phyloP scores from a whole-genome alignment of 306 rosid genomes.

The Lotus japonicus region DNA sequence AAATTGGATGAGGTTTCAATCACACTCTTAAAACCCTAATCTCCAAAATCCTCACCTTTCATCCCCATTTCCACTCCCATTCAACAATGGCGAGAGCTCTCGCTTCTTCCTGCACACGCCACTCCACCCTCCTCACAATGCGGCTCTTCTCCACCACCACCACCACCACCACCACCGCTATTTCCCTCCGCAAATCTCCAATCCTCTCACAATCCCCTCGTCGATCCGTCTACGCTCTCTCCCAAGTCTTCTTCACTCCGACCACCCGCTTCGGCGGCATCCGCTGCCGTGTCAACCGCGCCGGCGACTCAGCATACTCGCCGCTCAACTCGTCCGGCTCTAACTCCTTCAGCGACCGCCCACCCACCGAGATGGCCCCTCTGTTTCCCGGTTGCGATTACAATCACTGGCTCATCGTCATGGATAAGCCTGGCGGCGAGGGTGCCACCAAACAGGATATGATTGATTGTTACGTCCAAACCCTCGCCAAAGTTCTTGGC shows the following conservation, averaged over 20 bases:
- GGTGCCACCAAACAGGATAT: constrained; percentile 73
- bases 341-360: constrained; percentile 72
- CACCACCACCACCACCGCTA: neutral
- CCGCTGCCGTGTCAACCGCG: constrained; percentile 64
- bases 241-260: constrained; percentile 28
- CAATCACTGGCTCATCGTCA: constrained; percentile 92
- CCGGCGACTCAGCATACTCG: constrained; percentile 70
- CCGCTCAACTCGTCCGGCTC: constrained; percentile 67
- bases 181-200: neutral
- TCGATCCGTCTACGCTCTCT: constrained; percentile 25
- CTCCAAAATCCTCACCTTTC: neutral
- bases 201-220: neutral
- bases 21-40: constrained; percentile 7
- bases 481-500: constrained; percentile 70
- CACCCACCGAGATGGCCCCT: constrained; percentile 95
- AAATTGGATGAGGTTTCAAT: too few species aligned
- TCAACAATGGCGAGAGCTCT: constrained; percentile 24
- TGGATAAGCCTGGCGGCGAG: constrained; percentile 92
- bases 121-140: constrained; percentile 12
- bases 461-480: constrained; percentile 74
- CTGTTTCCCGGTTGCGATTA: constrained; percentile 97
- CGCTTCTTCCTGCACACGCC: constrained; percentile 8
- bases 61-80: neutral
- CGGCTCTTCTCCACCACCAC: constrained; percentile 22
- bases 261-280: constrained; percentile 36